Conservation (phyloP, 768 basidiomycete genomes). For the Leucocoprinus birnbaumii region DNA sequence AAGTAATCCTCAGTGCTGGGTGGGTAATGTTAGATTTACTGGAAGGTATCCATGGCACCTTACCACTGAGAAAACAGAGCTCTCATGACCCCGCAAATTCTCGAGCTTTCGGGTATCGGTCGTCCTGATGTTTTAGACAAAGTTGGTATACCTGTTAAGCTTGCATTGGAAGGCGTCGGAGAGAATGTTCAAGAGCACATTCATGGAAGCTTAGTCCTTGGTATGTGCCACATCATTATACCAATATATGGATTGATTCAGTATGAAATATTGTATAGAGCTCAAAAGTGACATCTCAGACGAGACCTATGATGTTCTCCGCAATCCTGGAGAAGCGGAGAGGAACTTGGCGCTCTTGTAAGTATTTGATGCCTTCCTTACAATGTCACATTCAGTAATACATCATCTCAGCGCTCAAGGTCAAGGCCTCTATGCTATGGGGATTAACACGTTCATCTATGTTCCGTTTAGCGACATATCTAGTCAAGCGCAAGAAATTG, state of each 20-base stretch:
- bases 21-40: neutral
- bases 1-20: slow-evolving; percentile 15
- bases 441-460: neutral
- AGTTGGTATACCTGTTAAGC: slow-evolving; percentile 13
- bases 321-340: neutral
- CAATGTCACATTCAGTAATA: neutral
- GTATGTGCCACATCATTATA: neutral
- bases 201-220: slow-evolving; percentile 5
- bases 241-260: neutral
- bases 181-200: slow-evolving; percentile 15
- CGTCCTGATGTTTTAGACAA: slow-evolving; percentile 12
- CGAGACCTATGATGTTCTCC: neutral
- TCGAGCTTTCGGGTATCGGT: slow-evolving; percentile 19
- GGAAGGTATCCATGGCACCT: neutral
- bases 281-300: neutral
- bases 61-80: neutral
- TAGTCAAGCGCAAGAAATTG: slow-evolving; percentile 15
- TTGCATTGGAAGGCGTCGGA: slow-evolving; percentile 15
- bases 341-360: neutral
- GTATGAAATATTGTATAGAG: neutral
- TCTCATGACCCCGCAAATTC: slow-evolving; percentile 15
- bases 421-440: neutral
- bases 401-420: neutral
- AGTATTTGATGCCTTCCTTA: neutral
- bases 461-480: slow-evolving; percentile 22